These are phyloP conservation scores for Salix purpurea DNA, from an alignment of 345 rosid species.

Conservation along the genomic window DNA sequence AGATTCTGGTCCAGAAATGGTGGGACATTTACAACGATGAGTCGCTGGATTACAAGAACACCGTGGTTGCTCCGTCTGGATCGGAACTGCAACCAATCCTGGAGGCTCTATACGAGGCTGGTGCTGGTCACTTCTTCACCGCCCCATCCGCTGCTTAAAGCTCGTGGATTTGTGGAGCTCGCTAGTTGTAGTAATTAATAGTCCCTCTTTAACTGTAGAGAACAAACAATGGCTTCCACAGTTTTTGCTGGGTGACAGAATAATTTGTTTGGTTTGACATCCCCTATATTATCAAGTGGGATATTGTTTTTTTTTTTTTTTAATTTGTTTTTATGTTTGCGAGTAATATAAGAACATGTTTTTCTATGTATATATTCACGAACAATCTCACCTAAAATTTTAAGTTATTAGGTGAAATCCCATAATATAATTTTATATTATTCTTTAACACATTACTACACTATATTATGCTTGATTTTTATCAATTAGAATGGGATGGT, in stretches of 20 bases:
- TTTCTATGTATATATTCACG: too few species aligned
- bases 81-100: conserved; percentile 24
- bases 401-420: fast-evolving
- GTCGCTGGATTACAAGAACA: conserved; percentile 44
- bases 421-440: too few species aligned
- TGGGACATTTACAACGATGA: conserved; percentile 69
- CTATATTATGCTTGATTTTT: too few species aligned
- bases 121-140: conserved; percentile 38
- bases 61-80: not conserved
- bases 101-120: conserved; percentile 57
- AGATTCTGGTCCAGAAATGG: conserved; percentile 73
- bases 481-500: too few species aligned
- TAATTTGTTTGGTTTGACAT: too few species aligned
- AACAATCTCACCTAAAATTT: too few species aligned
- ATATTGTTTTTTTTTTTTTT: too few species aligned
- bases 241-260: too few species aligned
- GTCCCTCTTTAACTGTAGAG: not conserved
- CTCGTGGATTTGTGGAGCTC: not conserved
- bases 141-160: conserved; percentile 81
- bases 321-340: too few species aligned
- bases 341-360: too few species aligned
- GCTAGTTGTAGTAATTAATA: not conserved
- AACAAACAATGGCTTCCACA: not conserved
- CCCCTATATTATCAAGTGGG: too few species aligned
- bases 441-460: too few species aligned